Evolutionary conservation across 495 filamentous ascomycete species (phyloP).

Genomic region (Trichoderma erinaceum): DNA sequence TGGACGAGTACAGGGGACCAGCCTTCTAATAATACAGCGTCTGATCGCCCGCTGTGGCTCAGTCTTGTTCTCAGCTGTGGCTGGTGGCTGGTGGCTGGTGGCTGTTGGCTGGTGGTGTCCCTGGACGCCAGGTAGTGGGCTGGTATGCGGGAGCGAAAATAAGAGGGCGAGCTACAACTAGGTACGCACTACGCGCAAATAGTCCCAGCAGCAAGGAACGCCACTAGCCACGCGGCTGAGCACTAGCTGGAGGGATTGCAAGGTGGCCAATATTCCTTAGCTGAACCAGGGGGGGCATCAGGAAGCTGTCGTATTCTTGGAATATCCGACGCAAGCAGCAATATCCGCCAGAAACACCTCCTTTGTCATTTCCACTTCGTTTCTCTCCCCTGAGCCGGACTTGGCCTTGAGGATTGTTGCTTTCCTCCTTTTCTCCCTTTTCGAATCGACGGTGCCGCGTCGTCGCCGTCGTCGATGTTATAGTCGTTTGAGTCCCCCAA

Average conservation of each 20-base stretch:
- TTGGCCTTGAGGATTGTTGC: slow-evolving; percentile 6
- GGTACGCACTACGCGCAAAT: too few relatives aligned
- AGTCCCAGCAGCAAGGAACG: not conserved
- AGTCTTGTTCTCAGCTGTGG: too few relatives aligned
- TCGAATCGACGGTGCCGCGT: not conserved
- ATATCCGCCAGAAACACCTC: slow-evolving; percentile 10
- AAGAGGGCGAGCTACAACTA: too few relatives aligned
- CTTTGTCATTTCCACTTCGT: slow-evolving; percentile 10
- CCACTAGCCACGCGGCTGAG: slow-evolving; percentile 13
- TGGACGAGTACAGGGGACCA: too few relatives aligned
- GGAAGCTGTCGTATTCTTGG: slow-evolving; percentile 9
- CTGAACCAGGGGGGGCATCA: slow-evolving; percentile 4
- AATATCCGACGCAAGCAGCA: slow-evolving; percentile 8
- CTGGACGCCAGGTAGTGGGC: too few relatives aligned
- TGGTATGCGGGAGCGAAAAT: too few relatives aligned
- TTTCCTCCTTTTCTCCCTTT: slow-evolving; percentile 6
- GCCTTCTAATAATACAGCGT: too few relatives aligned
- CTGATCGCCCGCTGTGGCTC: too few relatives aligned
- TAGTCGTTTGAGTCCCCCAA: not conserved
- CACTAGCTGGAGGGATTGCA: not conserved
- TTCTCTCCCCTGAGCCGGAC: slow-evolving; percentile 3
- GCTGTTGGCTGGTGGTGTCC: too few relatives aligned
- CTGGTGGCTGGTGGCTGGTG: too few relatives aligned
- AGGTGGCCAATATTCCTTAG: slow-evolving; percentile 11
- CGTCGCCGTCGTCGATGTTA: not conserved